Conservation (phyloP, 768 basidiomycete species). For the Suillus fuscotomentosus region DNA sequence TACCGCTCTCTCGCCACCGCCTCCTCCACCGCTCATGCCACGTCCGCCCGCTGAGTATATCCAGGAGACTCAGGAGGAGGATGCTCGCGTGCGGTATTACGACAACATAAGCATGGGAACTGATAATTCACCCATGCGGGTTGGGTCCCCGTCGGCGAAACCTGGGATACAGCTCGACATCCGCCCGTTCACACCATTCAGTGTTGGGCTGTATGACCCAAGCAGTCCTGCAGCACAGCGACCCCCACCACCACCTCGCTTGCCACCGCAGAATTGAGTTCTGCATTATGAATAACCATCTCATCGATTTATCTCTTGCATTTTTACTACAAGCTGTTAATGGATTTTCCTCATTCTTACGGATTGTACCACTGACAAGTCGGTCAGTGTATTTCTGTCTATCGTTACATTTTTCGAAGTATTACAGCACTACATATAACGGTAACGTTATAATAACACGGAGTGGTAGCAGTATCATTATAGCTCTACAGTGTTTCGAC, state of each 20-base stretch:
- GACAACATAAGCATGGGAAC: constrained; percentile 25
- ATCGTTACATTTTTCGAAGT: constrained; percentile 3
- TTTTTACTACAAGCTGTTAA: not conserved
- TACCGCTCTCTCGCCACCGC: constrained; percentile 22
- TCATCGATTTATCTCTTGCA: not conserved
- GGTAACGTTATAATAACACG: constrained; percentile 1
- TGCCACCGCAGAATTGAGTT: constrained; percentile 6
- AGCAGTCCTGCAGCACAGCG: constrained; percentile 7
- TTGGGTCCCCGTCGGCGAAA: constrained; percentile 15
- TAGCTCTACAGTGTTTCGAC: not conserved
- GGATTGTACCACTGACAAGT: not conserved
- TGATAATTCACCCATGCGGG: constrained; percentile 23
- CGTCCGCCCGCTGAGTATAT: constrained; percentile 80
- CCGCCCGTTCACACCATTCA: constrained; percentile 50
- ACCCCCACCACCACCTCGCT: constrained; percentile 12
- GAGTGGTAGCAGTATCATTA: not conserved
- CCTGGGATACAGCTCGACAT: constrained; percentile 30
- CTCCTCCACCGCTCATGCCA: constrained; percentile 73
- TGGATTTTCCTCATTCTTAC: not conserved
- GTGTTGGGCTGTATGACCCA: constrained; percentile 30
- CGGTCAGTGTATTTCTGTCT: not conserved
- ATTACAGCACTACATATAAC: constrained; percentile 9
- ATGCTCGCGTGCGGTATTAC: constrained; percentile 50
- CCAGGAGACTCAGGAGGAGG: constrained; percentile 76
- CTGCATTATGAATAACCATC: not conserved